Evolutionary conservation across 73 alveolate species (phyloP), one percentile per base, ranked within the genome.

Genomic region (Paramecium octaurelia): DNA sequence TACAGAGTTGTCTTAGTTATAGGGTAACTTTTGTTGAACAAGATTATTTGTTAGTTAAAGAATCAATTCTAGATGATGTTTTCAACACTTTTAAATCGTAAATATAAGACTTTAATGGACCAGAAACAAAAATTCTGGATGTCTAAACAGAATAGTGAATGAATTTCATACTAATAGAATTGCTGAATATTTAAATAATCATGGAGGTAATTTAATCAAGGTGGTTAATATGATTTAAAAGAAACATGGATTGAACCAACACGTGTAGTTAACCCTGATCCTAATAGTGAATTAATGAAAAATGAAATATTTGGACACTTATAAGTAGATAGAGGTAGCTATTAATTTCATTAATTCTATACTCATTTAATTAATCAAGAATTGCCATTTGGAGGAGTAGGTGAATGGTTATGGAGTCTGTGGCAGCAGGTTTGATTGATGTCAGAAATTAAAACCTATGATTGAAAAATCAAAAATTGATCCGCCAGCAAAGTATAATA

Each of bases 301-400:
- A 40, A 40, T 40, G 99, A 98, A 93, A 98, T 98, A 43, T 98
- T 98, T 95, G 99, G 99, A 21, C 99, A n/a, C 98, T 4, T 98
- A 93, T 95, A 94, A 90, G 54, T 92, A 92, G 69, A 94, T 97
- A 0, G 98, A 97, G 46, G 99, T 97, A 43, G 99, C 96, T 10
- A 95, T 98, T 31, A 85, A 94, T 27, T 95, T 95, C 80, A 95
- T 98, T 16, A 96, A 97, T 80, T 88, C 85, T 24, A 96, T 97
- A 88, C 99, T 73, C 99, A 98, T 77, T 95, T 92, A 58, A 92
- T 96, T n/a, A 94, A 96, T 85, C 95, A 93, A 59, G 94, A 70
- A 76, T 96, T 98, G 43, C 99, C 99, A 40, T 98, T 98, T 92
- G 99, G 99, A 7, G 99, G 99, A 85, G 99, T 98, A 29, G 99